Evolutionary conservation across 2,329 filamentous ascomycete genomes (phyloP).

Genomic region (Neopestalotiopsis rosae): DNA sequence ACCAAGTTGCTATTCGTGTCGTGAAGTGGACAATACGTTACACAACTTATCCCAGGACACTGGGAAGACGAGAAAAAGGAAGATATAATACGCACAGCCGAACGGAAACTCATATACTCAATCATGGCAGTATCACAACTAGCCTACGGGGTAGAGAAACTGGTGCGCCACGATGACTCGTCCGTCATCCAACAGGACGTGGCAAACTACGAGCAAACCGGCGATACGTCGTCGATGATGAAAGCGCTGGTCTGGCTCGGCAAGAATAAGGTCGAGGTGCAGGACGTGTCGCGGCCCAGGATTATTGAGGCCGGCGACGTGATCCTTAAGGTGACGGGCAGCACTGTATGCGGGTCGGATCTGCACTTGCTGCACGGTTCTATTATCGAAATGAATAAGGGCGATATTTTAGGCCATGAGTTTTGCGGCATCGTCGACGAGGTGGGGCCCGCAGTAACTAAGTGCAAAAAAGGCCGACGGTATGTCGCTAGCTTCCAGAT

Average conservation of each 20-base stretch:
- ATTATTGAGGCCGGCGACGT: conserved; percentile 78
- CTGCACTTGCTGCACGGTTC: conserved; percentile 61
- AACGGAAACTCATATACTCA: too few species aligned
- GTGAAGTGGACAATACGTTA: too few species aligned
- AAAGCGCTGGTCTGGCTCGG: conserved; percentile 83
- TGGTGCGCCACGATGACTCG: conserved; percentile 70
- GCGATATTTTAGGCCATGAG: conserved; percentile 71
- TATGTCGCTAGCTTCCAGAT: conserved; percentile 91
- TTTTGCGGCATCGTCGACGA: conserved; percentile 63
- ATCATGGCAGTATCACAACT: conserved; percentile 69
- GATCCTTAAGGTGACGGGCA: conserved; percentile 77
- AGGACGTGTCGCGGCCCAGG: conserved; percentile 71
- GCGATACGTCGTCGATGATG: conserved; percentile 68
- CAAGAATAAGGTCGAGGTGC: conserved; percentile 77
- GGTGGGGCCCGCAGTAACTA: conserved; percentile 59
- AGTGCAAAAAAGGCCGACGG: conserved; percentile 64
- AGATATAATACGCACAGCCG: too few species aligned
- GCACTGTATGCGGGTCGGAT: conserved; percentile 63
- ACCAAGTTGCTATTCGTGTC: too few species aligned
- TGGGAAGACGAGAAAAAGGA: too few species aligned
- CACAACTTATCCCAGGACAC: too few species aligned
- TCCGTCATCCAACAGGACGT: conserved; percentile 72
- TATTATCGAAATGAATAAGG: conserved; percentile 64
- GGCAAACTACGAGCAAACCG: conserved; percentile 57
- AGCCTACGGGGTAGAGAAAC: conserved; percentile 70